phyloP scores from a whole-genome alignment of 148 eudicot genomes.

The Chenopodium suecicum region DNA sequence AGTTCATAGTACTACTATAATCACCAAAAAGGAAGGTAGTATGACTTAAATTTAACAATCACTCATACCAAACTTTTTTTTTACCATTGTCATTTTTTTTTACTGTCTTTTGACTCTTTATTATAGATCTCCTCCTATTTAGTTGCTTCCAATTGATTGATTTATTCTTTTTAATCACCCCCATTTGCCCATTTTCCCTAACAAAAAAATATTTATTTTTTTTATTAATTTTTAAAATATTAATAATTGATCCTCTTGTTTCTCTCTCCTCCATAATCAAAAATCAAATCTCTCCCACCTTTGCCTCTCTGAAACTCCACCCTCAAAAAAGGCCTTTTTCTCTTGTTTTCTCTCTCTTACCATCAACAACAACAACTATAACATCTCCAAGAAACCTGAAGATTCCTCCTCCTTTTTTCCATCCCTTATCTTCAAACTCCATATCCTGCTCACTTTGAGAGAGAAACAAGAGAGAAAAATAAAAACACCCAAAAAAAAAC shows the following conservation, averaged over 20 bases:
- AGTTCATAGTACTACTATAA: not conserved
- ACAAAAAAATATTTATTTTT: too few species aligned
- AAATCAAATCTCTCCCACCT: conserved; percentile 16
- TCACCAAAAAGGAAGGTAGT: not conserved
- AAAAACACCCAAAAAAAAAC: not conserved
- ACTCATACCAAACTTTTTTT: not conserved
- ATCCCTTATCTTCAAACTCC: conserved; percentile 30
- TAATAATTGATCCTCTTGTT: not conserved
- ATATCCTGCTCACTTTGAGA: conserved; percentile 14
- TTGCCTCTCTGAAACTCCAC: conserved; percentile 22
- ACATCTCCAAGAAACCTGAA: conserved; percentile 24
- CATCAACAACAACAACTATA: conserved; percentile 20
- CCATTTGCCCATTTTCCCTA: not conserved
- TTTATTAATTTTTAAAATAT: not conserved
- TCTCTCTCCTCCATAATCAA: conserved; percentile 25
- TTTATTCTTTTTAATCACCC: not conserved
- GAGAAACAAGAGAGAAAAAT: not conserved
- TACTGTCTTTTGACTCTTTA: conserved; percentile 30
- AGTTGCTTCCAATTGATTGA: conserved; percentile 12
- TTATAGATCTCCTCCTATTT: conserved; percentile 21
- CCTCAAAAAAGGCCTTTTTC: not conserved
- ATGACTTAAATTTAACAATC: not conserved
- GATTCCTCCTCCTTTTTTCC: conserved; percentile 2
- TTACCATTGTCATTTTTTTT: conserved; percentile 2
- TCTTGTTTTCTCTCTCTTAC: not conserved